These are phyloP conservation scores for Metschnikowia arizonensis DNA, from an alignment of 805 yeast species.

Conservation along the genomic window DNA sequence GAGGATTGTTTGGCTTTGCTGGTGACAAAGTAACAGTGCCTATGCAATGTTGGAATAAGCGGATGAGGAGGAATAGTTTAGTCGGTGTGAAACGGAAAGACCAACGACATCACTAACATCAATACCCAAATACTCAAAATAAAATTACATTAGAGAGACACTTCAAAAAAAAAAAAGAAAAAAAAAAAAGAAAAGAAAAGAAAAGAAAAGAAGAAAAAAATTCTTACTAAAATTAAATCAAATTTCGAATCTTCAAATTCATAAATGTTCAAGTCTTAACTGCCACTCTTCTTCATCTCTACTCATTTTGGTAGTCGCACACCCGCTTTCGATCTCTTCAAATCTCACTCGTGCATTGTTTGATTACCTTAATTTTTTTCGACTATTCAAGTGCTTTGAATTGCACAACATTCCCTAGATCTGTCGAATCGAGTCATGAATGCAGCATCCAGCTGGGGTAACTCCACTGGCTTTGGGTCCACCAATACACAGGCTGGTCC, in stretches of 20 bases:
- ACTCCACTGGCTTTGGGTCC: slow-evolving; percentile 14
- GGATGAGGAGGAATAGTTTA: not conserved
- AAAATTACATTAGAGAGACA: not conserved
- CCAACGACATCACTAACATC: not conserved
- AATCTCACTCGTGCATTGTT: slow-evolving; percentile 1
- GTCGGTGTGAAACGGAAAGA: not conserved
- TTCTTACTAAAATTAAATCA: too few species aligned
- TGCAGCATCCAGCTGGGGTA: slow-evolving; percentile 15
- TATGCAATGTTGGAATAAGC: not conserved
- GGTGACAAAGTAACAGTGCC: slow-evolving; percentile 3
- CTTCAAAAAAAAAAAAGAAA: not conserved
- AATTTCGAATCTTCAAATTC: too few species aligned
- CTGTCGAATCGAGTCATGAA: slow-evolving; percentile 8
- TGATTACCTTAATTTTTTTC: not conserved
- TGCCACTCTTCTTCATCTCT: not conserved
- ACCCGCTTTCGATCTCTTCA: not conserved
- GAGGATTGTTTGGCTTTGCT: slow-evolving; percentile 19
- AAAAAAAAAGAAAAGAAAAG: too few species aligned
- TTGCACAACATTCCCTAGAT: not conserved
- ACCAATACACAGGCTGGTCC: slow-evolving; percentile 3
- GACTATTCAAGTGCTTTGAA: slow-evolving; percentile 1
- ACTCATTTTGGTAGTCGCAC: not conserved
- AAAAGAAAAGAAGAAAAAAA: too few species aligned
- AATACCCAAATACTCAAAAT: not conserved
- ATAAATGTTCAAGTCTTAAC: too few species aligned